A percentile compares a stretch with the other conserved stretches of the same genome.
Conservation (phyloP, 2,329 filamentous ascomycete species). For the Macrophomina pseudophaseolina region DNA sequence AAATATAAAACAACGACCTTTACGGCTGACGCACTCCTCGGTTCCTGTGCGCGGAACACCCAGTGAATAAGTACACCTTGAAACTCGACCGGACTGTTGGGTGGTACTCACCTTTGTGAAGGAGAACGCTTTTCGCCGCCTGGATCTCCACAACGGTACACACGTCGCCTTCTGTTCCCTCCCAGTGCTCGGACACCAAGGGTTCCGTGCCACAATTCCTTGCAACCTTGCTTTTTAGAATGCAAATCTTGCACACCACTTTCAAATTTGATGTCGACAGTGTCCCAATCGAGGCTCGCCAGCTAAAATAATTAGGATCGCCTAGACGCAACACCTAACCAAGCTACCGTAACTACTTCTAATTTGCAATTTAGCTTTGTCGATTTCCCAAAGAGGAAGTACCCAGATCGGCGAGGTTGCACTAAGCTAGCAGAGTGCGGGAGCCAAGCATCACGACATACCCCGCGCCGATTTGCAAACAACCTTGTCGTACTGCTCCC, state of each 20-base stretch:
- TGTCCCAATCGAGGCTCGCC: not conserved
- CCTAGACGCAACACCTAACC: not conserved
- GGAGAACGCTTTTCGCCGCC: too few relatives aligned
- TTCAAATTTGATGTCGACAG: not conserved
- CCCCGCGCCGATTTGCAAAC: not conserved
- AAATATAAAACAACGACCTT: not conserved
- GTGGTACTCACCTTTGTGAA: too few relatives aligned
- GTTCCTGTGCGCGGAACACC: too few relatives aligned
- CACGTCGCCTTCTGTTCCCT: too few relatives aligned
- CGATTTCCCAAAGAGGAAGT: not conserved
- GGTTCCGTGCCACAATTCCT: too few relatives aligned
- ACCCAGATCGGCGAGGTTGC: not conserved
- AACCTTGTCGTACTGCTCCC: not conserved
- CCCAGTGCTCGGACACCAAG: too few relatives aligned
- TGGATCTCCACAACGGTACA: too few relatives aligned
- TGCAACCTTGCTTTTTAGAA: too few relatives aligned
- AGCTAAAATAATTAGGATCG: not conserved
- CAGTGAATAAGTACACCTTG: too few relatives aligned
- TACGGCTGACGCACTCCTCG: too few relatives aligned
- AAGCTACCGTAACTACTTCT: not conserved
- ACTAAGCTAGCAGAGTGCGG: not conserved
- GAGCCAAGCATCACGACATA: slow-evolving; percentile 14
- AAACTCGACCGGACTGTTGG: too few relatives aligned
- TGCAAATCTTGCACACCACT: not conserved
- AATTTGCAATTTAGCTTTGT: not conserved